Percentiles rank a stretch among this genome's conserved stretches.
phyloP scores from a whole-genome alignment of 768 basidiomycete genomes.

The Lepiota venenata region DNA sequence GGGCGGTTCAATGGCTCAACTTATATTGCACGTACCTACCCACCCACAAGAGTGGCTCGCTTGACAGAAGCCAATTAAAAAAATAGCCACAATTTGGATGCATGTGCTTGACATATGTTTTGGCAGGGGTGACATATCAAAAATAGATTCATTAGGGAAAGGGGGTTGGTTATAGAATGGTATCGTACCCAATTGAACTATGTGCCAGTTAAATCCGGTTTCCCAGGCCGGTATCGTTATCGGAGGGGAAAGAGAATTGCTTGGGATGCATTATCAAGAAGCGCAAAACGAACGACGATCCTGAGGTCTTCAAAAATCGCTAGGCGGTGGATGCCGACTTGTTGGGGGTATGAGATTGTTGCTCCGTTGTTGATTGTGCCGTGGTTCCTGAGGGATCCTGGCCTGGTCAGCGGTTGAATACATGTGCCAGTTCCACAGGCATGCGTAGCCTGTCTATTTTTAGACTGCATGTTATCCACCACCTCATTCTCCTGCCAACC shows the following conservation, averaged over 20 bases:
- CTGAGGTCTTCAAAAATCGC: no score
- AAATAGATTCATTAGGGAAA: slow-evolving; percentile 1
- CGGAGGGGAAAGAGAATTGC: no score
- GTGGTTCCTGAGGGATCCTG: neutral
- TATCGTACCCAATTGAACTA: neutral
- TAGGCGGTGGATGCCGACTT: neutral
- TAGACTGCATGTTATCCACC: neutral
- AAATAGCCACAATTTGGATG: neutral
- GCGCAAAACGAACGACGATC: no score
- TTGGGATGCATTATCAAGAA: no score
- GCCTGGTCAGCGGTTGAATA: neutral
- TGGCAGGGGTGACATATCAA: neutral
- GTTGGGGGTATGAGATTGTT: no score
- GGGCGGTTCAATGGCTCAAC: neutral
- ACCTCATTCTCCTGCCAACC: neutral
- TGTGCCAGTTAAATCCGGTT: neutral
- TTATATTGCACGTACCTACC: neutral
- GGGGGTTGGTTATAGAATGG: neutral
- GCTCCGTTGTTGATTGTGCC: neutral
- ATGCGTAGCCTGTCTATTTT: slow-evolving; percentile 1
- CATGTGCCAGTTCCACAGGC: neutral
- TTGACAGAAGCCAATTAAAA: neutral
- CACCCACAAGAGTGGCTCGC: neutral
- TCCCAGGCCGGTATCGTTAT: neutral
- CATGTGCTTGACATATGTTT: slow-evolving; percentile 4